Base-by-base conservation (phyloP, 164 flowering plant species). In the Brasenia schreberi region DNA sequence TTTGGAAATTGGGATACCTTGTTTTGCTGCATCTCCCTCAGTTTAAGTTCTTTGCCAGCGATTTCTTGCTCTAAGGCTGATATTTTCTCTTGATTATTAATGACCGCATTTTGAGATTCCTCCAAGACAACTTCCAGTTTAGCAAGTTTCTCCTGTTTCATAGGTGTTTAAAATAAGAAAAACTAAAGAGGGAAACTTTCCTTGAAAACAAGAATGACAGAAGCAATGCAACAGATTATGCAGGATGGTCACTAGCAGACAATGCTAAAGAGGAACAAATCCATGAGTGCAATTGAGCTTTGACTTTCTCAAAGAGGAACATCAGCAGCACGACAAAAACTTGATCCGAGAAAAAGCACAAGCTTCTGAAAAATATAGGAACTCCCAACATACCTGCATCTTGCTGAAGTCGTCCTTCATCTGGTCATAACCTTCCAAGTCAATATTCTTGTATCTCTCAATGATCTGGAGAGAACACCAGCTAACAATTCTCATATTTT, bases 51-150 rank as follows among this genome's bases (percentile, higher is more conserved):
- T 78, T 79, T 66, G 39, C 76, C 82, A n/a, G 81, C 77, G 68
- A 94, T 83, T 19, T 84, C 91, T 65, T 79, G 79, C 77, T 91
- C 93, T 68, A 94, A 71, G 59, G 69, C 65, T 4, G 86, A 75
- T 69, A 87, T 68, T 4, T 43, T 42, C 16, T 81, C 86, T 69
- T 83, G 82, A 70, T 78, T 84, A 71, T 84, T 82, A 19, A 82
- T 77, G 43, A 79, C 60, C 68, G 78, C 70, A 49, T 70, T 84
- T 65, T 69, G 77, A 3, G 74, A 64, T 66, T 83, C 88, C 64
- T 79, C 87, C 16, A 85, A 49, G 69, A 79, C 81, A 42, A 77
- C 76, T 70, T 85, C 89, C 74, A 74, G 81, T 66, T 81, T 87
- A 63, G 59, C 70, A 60, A 85, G n/a, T 59, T 80, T 84, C 10